Evolutionary conservation across 2,329 filamentous ascomycete genomes (phyloP), one percentile per base, ranked within the genome.

Genomic region (Davidsoniella eucalypti): DNA sequence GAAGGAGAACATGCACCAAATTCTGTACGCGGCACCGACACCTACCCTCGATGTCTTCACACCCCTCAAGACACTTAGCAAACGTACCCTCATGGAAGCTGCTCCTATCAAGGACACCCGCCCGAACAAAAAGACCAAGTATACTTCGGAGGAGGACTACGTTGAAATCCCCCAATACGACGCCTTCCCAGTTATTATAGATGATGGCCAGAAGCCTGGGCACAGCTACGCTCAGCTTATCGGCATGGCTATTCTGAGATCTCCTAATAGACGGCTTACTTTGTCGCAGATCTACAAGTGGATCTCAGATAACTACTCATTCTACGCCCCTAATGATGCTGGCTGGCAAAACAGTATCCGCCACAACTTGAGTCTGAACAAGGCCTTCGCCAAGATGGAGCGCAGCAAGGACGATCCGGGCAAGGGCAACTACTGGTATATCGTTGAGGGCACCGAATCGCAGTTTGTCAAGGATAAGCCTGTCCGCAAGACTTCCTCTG

Each of bases 331-430:
- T 41, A 76, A 81, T 51, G 87, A 95, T 59, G 80, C 84, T 9
- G 90, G 92, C 55, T 98, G 92, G 92, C 90, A 96, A 66, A 98
- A 98, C 65, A 96, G 92, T 68, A 98, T 98, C 63, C 84, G 92
- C 33, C 92, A 98, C 66, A 98, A 98, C 58, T 78, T 98, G 33
- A 95, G 88, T 61, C 72, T 98, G 42, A 94, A 95, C 72, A 96
- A 96, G 67, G 86, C 85, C 44, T 96, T 96, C 61, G 80, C 88
- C 62, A 96, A 96, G 68, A 84, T 94, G 61, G 88, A 95, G 64
- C 78, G 92, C 53, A 87, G 88, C 52, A 96, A 96, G 70, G 88
- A 95, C 61, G 92, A 96, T 60, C 88, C 90, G 2, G 92, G 92
- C 58, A 96, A 96, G 66, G 92, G 92, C 41, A 90, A 94, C 65